Evolutionary conservation across 768 basidiomycete species (phyloP), one percentile per base, ranked within the genome.

Genomic region (Suillus discolor): DNA sequence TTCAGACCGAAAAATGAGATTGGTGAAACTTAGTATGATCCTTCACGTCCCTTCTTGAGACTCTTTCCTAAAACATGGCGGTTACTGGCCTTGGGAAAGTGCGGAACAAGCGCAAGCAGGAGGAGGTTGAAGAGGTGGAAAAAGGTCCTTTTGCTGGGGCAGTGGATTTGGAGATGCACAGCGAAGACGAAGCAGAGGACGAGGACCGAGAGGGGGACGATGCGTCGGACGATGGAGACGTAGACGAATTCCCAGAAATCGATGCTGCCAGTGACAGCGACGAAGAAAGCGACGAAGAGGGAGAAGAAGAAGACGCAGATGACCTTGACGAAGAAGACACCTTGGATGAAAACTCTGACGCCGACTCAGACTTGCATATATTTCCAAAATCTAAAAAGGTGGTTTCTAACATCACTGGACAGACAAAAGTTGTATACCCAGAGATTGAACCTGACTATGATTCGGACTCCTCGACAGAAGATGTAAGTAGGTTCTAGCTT

Each of bases 371-470:
- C 70, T 74, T 88, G 67, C 85, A 85, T 67, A 76, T 83, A 68
- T 85, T 81, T 70, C 91, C 90, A 31, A 85, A 84, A 75, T 78
- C 88, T 53, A 91, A 89, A 77, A 87, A 84, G 34, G 77, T 94
- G 44, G 82, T 89, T 62, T 95, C 93, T 47, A 81, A 88, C 65
- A 90, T 96, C 68, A 96, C 95, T 65, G 91, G 93, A n/a, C 87
- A 89, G 67, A 88, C 84, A 65, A 95, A 93, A 82, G 85, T 83
- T 66, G 87, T 94, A 45, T 95, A 92, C 74, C 93, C 93, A 54
- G 90, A 92, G 71, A 96, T 96, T 73, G 93, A 94, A 69, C 91
- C 94, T 12, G 89, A 92, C 65, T 96, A 96, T 73, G 93, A 94
- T 73, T 93, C 91, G 3, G 94, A 96, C 77, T 94, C 92, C 7